A percentile compares a stretch with the other conserved stretches of the same genome.
Conservation (phyloP, 208 protist species). For the Trypanosomatidae sp. region DNA sequence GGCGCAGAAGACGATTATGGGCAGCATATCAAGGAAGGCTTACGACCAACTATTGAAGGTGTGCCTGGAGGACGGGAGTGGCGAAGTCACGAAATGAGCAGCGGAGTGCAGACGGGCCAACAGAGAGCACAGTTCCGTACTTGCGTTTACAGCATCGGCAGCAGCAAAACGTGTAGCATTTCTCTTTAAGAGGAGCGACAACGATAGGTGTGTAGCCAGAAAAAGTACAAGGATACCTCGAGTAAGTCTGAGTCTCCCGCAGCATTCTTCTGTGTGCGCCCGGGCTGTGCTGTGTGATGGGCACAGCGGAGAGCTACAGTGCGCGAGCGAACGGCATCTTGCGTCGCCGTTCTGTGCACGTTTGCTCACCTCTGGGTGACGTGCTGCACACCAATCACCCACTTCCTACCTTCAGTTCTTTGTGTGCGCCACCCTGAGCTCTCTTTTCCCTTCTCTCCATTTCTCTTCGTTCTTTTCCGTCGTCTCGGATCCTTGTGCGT, state of each 20-base stretch:
- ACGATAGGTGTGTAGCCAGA: neutral
- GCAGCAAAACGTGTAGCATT: neutral
- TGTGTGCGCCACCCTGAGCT: too few species aligned
- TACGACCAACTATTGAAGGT: slow-evolving; percentile 39
- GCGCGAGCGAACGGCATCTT: neutral
- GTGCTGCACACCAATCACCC: neutral
- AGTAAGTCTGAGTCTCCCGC: neutral
- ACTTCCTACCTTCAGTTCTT: neutral
- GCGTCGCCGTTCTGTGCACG: neutral
- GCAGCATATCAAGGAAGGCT: slow-evolving; percentile 38
- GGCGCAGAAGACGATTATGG: slow-evolving; percentile 41
- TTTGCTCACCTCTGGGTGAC: neutral
- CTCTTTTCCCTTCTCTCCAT: neutral
- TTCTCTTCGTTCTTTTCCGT: neutral
- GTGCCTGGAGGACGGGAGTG: neutral
- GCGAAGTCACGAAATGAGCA: neutral
- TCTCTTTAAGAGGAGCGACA: neutral
- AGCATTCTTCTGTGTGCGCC: neutral
- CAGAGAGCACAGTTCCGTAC: neutral
- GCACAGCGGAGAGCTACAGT: neutral
- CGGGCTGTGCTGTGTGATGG: neutral
- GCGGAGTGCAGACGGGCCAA: neutral
- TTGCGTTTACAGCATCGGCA: neutral
- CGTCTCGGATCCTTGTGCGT: neutral
- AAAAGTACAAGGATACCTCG: neutral